Percentiles rank a stretch among this genome's conserved stretches.
phyloP scores from a whole-genome alignment of 2,329 filamentous ascomycete species.

The Fusarium succisae region DNA sequence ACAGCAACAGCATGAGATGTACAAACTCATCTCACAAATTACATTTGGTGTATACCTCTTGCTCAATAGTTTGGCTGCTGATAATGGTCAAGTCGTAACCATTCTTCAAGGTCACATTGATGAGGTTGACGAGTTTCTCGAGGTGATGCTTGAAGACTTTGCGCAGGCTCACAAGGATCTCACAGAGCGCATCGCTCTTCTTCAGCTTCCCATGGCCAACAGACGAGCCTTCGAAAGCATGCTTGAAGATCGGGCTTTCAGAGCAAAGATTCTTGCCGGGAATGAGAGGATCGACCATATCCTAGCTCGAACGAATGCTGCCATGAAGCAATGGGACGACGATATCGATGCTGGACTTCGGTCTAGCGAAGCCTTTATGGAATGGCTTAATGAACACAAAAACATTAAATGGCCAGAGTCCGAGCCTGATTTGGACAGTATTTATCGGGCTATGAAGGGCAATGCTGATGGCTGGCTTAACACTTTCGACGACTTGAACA shows the following conservation, averaged over 20 bases:
- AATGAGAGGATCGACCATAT: constrained; percentile 94
- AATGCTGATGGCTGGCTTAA: constrained; percentile 92
- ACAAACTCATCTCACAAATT: constrained; percentile 91
- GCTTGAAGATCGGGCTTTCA: constrained; percentile 84
- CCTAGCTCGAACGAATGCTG: constrained; percentile 77
- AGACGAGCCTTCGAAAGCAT: constrained; percentile 85
- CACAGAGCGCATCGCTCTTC: constrained; percentile 78
- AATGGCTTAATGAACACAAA: constrained; percentile 76
- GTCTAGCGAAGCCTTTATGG: constrained; percentile 78
- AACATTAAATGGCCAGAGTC: constrained; percentile 69
- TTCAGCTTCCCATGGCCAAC: constrained; percentile 86
- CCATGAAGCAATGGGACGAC: constrained; percentile 79
- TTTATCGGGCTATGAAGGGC: constrained; percentile 89
- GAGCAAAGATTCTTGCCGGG: constrained; percentile 81
- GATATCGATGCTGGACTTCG: constrained; percentile 83
- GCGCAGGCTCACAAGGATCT: constrained; percentile 82
- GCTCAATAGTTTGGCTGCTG: constrained; percentile 86
- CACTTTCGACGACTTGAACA: constrained; percentile 79
- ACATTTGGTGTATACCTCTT: constrained; percentile 92
- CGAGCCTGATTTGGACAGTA: constrained; percentile 67
- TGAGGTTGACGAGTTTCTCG: constrained; percentile 90
- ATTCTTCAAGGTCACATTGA: constrained; percentile 94
- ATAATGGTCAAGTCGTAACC: constrained; percentile 84
- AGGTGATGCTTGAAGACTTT: constrained; percentile 86
- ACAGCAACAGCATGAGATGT: constrained; percentile 85